A percentile compares a stretch with the other conserved stretches of the same genome.
Evolutionary conservation across 2,329 filamentous ascomycete species (phyloP).

Genomic region (Sporothrix schenckii): DNA sequence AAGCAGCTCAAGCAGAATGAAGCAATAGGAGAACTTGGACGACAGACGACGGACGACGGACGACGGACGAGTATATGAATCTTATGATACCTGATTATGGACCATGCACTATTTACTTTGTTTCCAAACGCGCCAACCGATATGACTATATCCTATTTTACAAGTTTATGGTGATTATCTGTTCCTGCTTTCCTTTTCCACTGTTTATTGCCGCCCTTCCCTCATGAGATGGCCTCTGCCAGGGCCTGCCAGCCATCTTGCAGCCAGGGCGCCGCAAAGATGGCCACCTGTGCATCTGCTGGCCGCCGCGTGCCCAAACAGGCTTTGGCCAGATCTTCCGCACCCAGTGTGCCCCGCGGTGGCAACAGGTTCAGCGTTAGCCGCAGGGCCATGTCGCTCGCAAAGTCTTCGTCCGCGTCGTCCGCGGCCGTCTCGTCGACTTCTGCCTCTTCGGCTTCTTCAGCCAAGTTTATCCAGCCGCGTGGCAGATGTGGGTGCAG

Average conservation of each 20-base stretch:
- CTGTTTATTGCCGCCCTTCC: background rate
- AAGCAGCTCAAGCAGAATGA: constrained; percentile 46
- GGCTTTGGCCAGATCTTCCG: constrained; percentile 70
- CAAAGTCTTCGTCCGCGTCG: constrained; percentile 44
- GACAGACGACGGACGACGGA: too few relatives aligned
- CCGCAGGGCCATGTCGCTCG: constrained; percentile 76
- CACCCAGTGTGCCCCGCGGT: constrained; percentile 68
- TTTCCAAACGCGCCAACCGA: background rate
- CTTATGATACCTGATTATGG: constrained; percentile 11
- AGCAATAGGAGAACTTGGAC: background rate
- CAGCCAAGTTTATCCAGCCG: constrained; percentile 77
- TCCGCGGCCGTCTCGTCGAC: constrained; percentile 46
- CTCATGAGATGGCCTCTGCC: constrained; percentile 43
- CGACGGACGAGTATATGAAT: background rate
- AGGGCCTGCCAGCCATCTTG: constrained; percentile 65
- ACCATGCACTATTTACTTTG: background rate
- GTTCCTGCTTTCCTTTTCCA: background rate
- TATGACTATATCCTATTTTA: background rate
- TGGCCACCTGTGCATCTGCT: constrained; percentile 74
- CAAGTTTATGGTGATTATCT: background rate
- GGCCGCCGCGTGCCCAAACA: constrained; percentile 73
- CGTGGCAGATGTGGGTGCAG: constrained; percentile 76
- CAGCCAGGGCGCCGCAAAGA: constrained; percentile 82
- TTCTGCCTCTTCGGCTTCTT: constrained; percentile 46
- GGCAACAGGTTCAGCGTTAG: constrained; percentile 76